A percentile compares a stretch with the other conserved stretches of the same genome.
phyloP scores from a whole-genome alignment of 1,284 basidiomycete species.

The Ganoderma lucidum region DNA sequence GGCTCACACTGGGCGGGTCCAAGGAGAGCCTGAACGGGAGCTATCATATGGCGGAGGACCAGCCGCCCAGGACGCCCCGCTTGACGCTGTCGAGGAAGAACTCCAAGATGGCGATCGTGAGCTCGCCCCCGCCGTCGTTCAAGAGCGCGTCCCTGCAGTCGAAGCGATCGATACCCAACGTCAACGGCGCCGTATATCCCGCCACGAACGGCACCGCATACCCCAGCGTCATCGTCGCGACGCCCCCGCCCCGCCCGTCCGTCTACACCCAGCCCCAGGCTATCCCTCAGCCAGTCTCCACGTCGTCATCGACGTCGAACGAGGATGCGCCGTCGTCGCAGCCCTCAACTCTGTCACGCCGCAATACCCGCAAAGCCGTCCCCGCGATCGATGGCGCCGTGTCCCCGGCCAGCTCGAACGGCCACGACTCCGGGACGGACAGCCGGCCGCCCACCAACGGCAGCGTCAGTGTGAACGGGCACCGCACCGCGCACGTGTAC shows the following conservation, averaged over 20 bases:
- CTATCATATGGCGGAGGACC: conserved; percentile 34
- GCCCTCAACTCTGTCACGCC: conserved; percentile 26
- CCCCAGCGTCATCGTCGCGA: conserved; percentile 42
- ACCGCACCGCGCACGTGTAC: conserved; percentile 13
- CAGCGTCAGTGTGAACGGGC: conserved; percentile 16
- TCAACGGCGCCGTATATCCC: conserved; percentile 27
- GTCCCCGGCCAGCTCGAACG: conserved; percentile 23
- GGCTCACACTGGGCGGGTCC: conserved; percentile 63
- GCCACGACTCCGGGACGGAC: conserved; percentile 18
- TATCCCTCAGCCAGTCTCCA: background rate
- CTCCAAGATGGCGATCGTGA: conserved; percentile 27
- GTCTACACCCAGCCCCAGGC: background rate
- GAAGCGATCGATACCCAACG: conserved; percentile 38
- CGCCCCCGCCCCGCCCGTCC: conserved; percentile 38
- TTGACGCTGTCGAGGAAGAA: conserved; percentile 31
- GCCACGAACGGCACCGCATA: conserved; percentile 24
- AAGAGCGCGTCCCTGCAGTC: conserved; percentile 32
- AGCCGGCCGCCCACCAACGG: conserved; percentile 7
- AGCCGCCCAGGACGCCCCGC: conserved; percentile 30
- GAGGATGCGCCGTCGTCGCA: conserved; percentile 26
- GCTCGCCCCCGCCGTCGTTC: conserved; percentile 37
- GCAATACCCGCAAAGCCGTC: conserved; percentile 33
- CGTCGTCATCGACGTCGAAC: conserved; percentile 21
- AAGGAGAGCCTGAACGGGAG: conserved; percentile 51
- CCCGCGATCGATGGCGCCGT: conserved; percentile 24